Evolutionary conservation across 148 eudicot genomes (phyloP).

Genomic region (Diospyros lotus): DNA sequence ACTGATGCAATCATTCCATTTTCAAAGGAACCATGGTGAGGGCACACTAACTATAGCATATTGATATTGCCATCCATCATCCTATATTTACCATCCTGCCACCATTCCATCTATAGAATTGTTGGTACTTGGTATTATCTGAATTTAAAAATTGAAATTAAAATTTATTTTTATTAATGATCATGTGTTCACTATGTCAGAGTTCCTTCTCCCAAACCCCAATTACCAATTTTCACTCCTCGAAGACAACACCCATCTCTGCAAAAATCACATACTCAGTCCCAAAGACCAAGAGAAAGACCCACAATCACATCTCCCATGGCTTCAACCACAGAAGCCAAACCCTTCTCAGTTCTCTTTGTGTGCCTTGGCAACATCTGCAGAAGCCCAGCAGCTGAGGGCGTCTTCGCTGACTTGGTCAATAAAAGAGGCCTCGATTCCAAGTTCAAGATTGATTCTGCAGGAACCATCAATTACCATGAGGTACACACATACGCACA

Average conservation of each 20-base stretch:
- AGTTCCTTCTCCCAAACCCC: conserved; percentile 13
- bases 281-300: conserved; percentile 4
- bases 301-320: conserved; percentile 36
- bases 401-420: conserved; percentile 77
- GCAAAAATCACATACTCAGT: conserved; percentile 13
- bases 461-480: conserved; percentile 86
- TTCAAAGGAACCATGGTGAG: not conserved
- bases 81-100: conserved; percentile 15
- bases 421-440: conserved; percentile 58
- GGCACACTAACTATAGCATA: too few relatives aligned
- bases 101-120: not conserved
- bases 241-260: conserved; percentile 14
- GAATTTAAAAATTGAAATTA: too few relatives aligned
- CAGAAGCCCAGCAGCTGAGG: conserved; percentile 98
- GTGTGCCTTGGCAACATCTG: conserved; percentile 95
- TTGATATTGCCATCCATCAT: conserved; percentile 1
- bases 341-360: conserved; percentile 74
- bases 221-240: conserved; percentile 6
- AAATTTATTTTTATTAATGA: too few relatives aligned
- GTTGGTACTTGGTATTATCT: too few relatives aligned
- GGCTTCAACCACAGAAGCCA: conserved; percentile 41
- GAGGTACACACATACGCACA: conserved; percentile 37
- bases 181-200: too few relatives aligned
- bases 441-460: conserved; percentile 82
- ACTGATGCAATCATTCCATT: too few relatives aligned